Evolutionary conservation across 164 flowering plant species (phyloP), one percentile per base, ranked within the genome.

Genomic region (Stephania japonica): DNA sequence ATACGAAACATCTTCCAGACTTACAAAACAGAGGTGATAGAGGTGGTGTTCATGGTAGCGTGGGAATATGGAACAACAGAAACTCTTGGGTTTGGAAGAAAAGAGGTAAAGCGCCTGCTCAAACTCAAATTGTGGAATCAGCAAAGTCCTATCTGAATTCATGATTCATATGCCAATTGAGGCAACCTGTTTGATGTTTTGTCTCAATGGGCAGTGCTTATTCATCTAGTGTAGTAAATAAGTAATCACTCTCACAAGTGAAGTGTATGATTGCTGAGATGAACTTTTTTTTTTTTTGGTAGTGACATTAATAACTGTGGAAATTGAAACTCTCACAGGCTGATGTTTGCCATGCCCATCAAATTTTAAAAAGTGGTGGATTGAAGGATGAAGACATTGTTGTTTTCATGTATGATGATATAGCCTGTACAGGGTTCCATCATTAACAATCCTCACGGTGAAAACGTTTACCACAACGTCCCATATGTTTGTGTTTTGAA

Each of bases 321-420:
- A 59, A 59, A 21, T 47, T 26, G 7, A 38, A 11, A 59, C 24
- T 77, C 6, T 32, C 67, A 6, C 80, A 91, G 97, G 88, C 97
- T 67, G 97, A 92, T 88, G 78, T 94, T 38, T 94, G 97, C 78
- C 97, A 92, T 83, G 98, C 97, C 11, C 92, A 92, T 77, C 98
- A 94, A 86, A 80, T 91, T 73, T 66, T 94, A 79, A 92, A 81
- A 77, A 84, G 78, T 70, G 94, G 96, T 73, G 97, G 98, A 42
- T 68, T 92, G 71, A 91, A 94, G 75, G 98, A 94, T 73, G 94
- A 94, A 76, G 91, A 94, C 73, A 92, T 92, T n/a, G 71, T 92
- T 62, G 91, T 90, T 62, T 89, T 92, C 83, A 90, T 90, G 97
- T 91, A 93, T 71, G 98, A 93, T 76, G 98, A 93, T 76, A 93